Evolutionary conservation across 345 rosid genomes (phyloP), one percentile per base, ranked within the genome.

Genomic region (Euphorbia peplus): DNA sequence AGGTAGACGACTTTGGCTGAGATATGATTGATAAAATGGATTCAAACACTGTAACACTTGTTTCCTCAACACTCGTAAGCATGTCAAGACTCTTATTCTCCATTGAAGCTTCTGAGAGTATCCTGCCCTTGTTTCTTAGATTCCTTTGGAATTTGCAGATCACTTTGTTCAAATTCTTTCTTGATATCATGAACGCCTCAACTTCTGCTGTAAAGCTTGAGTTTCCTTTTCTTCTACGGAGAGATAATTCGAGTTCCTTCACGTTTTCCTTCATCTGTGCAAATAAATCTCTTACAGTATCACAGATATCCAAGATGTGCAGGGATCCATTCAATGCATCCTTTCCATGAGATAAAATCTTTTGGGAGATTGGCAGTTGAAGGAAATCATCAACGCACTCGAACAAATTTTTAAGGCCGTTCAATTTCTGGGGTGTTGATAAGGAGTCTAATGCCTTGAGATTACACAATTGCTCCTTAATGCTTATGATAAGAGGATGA

Each of bases 361-460:
- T 68, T 30, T 14, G 67, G 60, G 16, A 1, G 16, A 10, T 1
- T 5, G 64, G 14, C 22, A 35, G 24, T 35, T 60, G 64, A 58
- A 58, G 63, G n/a, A 58, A 29, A 30, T 29, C 63, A 30, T 30
- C 42, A 11, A 58, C 0, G 3, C 41, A 30, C 42, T 30, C 63
- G 13, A 28, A 58, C 42, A 58, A 22, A 32, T 14, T 30, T 28
- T 58, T 29, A 15, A 58, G 42, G 24, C 63, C 65, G 21, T 8
- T 22, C 26, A 60, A 60, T 60, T 60, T 60, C 4, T n/a, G 24
- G 26, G 15, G 12, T 6, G 63, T 35, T 5, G 75, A 56, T 35
- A 70, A 32, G 16, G 70, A 52, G 37, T 79, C 74, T 19, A 72
- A 75, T 28, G 66, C 64, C 51, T 70, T 71, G 29, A 75, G 42